Evolutionary conservation across 164 flowering plant genomes (phyloP), one percentile per base, ranked within the genome.

Genomic region (Stephania cephalantha): DNA sequence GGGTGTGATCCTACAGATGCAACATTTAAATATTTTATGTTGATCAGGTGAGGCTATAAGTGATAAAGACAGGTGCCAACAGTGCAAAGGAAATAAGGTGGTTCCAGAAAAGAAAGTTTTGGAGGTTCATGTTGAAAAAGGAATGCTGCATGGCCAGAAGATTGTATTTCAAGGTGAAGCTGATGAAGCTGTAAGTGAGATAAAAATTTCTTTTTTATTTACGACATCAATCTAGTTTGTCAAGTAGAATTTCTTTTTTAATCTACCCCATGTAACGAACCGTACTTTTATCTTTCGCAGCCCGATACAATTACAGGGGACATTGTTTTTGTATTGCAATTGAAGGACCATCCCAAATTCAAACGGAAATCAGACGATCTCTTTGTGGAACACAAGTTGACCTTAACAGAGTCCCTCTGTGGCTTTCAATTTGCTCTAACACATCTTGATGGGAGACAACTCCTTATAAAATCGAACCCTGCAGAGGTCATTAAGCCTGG

Each of bases 91-190:
- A 29, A 81, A 81, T 68, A 90, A 88, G 78, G 88, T 90, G 74
- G 48, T 76, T 52, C 90, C 83, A 53, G 93, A 89, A 75, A 88
- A 88, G 90, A 90, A 86, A 83, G 91, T 89, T 71, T 69, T 89
- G 66, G 90, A 89, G 74, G 93, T 89, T 52, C 80, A 79, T 80
- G 88, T 90, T 69, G 95, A 90, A 80, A 90, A 88, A 77, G 93
- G 95, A 17, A 90, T 90, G 95, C 87, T 85, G 69, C 82, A 89
- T 78, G 87, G 85, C 22, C 89, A 90, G 79, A 88, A 84, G 73
- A 85, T 90, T n/a, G 80, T 71, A 1, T 87, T 89, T 73, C 77
- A 77, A 18, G 92, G 92, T 5, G 82, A 89, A 79, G 91, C 91
- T 29, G 91, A 90, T 82, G 90, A 90, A 84, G 87, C 89, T 29